phyloP scores from a whole-genome alignment of 768 basidiomycete species.

The Chalciporus sphaerocephalus region DNA sequence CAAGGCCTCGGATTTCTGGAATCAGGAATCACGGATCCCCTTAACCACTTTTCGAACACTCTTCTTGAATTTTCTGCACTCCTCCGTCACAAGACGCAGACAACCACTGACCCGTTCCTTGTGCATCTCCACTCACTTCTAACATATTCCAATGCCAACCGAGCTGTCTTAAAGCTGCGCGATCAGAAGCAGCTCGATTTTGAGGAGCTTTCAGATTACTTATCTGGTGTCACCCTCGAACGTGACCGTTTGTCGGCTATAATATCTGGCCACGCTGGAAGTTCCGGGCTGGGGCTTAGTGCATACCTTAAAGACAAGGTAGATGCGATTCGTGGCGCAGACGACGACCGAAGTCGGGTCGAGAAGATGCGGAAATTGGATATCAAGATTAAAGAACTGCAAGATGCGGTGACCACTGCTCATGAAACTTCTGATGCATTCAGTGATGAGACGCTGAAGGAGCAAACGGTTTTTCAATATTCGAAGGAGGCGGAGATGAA shows the following conservation, averaged over 20 bases:
- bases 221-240: constrained; percentile 89
- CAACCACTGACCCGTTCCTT: constrained; percentile 89
- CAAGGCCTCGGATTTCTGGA: constrained; percentile 98
- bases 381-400: constrained; percentile 93
- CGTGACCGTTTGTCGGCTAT: constrained; percentile 89
- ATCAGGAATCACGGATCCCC: constrained; percentile 95
- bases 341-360: constrained; percentile 88
- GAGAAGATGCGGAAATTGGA: constrained; percentile 94
- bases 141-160: constrained; percentile 91
- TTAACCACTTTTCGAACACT: constrained; percentile 96
- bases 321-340: constrained; percentile 85
- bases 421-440: constrained; percentile 97
- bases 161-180: constrained; percentile 88
- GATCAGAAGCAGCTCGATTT: constrained; percentile 99
- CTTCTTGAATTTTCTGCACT: constrained; percentile 92
- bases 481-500: constrained; percentile 97
- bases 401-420: constrained; percentile 93
- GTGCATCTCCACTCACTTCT: constrained; percentile 85
- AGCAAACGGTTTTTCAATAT: constrained; percentile 86
- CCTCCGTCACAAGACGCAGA: constrained; percentile 83
- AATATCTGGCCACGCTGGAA: constrained; percentile 82
- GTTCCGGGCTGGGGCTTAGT: constrained; percentile 77
- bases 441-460: constrained; percentile 89
- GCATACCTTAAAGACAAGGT: constrained; percentile 91
- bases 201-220: constrained; percentile 93